phyloP scores from a whole-genome alignment of 495 filamentous ascomycete genomes.

The Staphylotrichum longicolle region DNA sequence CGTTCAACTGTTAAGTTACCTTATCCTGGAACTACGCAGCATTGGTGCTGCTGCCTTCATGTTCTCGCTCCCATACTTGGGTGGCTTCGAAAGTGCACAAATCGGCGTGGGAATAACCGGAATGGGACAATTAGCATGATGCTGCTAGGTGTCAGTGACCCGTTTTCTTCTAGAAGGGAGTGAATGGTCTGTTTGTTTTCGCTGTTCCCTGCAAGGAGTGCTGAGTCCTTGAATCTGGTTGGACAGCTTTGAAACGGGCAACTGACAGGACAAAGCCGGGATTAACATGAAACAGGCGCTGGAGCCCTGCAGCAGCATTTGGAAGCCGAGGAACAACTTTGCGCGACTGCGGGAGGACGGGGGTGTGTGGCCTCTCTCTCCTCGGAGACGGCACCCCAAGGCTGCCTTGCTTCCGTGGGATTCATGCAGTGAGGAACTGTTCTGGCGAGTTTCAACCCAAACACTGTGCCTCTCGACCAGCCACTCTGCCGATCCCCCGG shows the following conservation, averaged over 20 bases:
- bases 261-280: conserved; percentile 11
- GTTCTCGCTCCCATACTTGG: too few species aligned
- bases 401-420: not conserved
- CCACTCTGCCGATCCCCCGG: not conserved
- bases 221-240: conserved; percentile 13
- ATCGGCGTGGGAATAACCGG: too few species aligned
- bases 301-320: too few species aligned
- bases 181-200: too few species aligned
- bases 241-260: conserved; percentile 18
- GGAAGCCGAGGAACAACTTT: not conserved
- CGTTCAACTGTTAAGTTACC: too few species aligned
- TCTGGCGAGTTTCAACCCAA: conserved; percentile 15
- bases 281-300: conserved; percentile 31
- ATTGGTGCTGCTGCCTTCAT: too few species aligned
- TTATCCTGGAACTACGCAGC: too few species aligned
- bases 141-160: too few species aligned
- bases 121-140: too few species aligned
- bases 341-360: not conserved
- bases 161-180: not conserved
- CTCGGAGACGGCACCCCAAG: not conserved
- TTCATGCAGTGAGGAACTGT: not conserved
- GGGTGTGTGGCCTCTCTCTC: not conserved
- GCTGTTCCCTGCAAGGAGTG: too few species aligned
- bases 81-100: too few species aligned
- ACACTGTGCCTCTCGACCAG: conserved; percentile 9